Base-by-base conservation (phyloP, 192 early-diverging fungal species). In the Backusella mclennaniae region DNA sequence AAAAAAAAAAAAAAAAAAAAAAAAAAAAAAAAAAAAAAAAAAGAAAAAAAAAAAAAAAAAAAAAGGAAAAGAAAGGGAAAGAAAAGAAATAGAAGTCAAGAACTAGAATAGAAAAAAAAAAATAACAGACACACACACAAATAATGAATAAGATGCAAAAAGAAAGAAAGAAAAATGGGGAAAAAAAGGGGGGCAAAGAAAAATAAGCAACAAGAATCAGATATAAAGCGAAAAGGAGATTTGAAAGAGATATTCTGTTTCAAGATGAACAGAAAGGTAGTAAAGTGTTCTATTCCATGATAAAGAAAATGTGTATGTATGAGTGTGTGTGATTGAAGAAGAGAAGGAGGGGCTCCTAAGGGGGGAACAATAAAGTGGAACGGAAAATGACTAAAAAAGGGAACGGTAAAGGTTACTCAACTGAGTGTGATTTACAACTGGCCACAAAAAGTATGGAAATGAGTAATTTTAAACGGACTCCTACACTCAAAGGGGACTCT, bases 81-180 rank as follows among this genome's bases (percentile, higher is more conserved):
- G 46, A 23, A 38, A 44, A 71, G 70, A 44, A 44, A 44, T 36
- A 23, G 42, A 71, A 44, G 14, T 35, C 15, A 53, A 35, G 33
- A 71, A 71, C n/a, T 17, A 69, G 21, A 73, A 39, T 39, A 68
- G 49, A 44, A 42, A 44, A 71, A 71, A 70, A 70, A 71, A 71
- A 42, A 38, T 23, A 38, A 67, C 15, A 17, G 33, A 23, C 6
- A 66, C 6, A 67, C 31, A 67, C 66, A 35, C 17, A 35, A 67
- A 67, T 31, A 67, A 67, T 67, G 29, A 67, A 67, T 3, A 35
- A 35, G 33, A 67, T 15, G 35, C 15, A 67, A 15, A 35, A 67
- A 67, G 12, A 67, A 5, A 39, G 23, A 41, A 6, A 39, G 41
- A 53, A 73, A 73, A 35, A 66, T 19, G 23, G 38, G 6, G 26